Base-by-base conservation (phyloP, 2,329 filamentous ascomycete genomes). In the Monilinia fructigena region DNA sequence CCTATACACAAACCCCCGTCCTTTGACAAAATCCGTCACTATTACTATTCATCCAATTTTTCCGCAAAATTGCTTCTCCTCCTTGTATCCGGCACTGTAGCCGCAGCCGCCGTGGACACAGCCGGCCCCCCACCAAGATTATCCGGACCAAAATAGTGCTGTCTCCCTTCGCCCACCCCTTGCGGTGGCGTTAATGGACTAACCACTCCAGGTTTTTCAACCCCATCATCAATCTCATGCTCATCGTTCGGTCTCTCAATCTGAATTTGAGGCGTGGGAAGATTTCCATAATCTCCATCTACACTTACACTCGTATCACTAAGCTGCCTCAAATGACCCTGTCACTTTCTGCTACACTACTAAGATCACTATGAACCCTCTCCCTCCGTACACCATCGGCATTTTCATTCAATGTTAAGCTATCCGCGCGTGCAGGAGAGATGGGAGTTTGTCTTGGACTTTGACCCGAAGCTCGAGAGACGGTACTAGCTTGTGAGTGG, bases 291-390 rank as follows among this genome's bases (percentile, higher is more conserved):
- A 35, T 61, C 68, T 5, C 69, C 71, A 55, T 71, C 69, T 1
- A 71, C 69, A 50, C 68, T 71, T 4, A 75, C 70, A 35, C 68
- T 70, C 23, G 72, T 70, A 28, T 75, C 73, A 31, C 66, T 69
- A 23, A 74, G 72, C 1, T 73, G 72, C 14, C 74, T 62, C 3
- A 75, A 20, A 62, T 75, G 73, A 0, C 67, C 45, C 53, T 45
- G 23, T 74, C 70, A 4, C 47, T 62, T 18, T 74, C 73, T 3
- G 65, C 63, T 0, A 72, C 55, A 26, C 68, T 66, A 10, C 67
- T 70, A 2, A 75, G 52, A 2, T 68, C 72, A 28, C 65, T 68
- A 23, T 48, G 61, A 5, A 69, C 28, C 1, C 66, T 23, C 16
- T 55, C 50, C 31, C 20, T 47, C 3, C 20, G 28, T 20, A 18